phyloP scores from a whole-genome alignment of 1,284 basidiomycete species.

The Stygiomarasmius scandens region DNA sequence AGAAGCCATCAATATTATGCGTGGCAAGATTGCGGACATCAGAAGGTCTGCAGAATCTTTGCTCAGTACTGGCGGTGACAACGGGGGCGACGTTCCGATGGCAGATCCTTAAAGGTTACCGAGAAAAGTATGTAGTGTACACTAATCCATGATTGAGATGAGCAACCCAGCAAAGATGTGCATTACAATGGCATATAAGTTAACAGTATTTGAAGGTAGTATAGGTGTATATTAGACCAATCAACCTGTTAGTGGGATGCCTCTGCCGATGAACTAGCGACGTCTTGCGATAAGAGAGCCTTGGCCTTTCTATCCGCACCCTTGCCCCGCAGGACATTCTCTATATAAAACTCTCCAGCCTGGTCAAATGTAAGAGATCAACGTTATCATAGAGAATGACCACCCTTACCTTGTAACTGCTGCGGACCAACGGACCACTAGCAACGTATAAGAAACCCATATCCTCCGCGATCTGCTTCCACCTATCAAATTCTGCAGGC shows the following conservation, averaged over 20 bases:
- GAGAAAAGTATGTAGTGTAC: neutral
- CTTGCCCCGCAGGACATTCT: slow-evolving; percentile 80
- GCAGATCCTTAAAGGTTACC: slow-evolving; percentile 25
- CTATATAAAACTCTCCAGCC: slow-evolving; percentile 93
- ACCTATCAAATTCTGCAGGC: slow-evolving; percentile 90
- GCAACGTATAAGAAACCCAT: slow-evolving; percentile 98
- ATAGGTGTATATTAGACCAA: too few species aligned
- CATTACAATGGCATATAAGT: neutral
- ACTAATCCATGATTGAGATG: neutral
- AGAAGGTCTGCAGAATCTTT: slow-evolving; percentile 61
- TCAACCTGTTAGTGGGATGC: too few species aligned
- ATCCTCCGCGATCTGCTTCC: slow-evolving; percentile 88
- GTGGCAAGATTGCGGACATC: slow-evolving; percentile 74
- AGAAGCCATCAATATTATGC: slow-evolving; percentile 84
- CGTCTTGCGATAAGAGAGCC: slow-evolving; percentile 8
- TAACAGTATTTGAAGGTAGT: neutral
- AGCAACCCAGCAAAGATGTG: neutral
- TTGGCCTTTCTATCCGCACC: slow-evolving; percentile 43
- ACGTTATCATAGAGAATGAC: slow-evolving; percentile 7
- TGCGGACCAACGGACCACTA: slow-evolving; percentile 93
- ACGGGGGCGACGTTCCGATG: slow-evolving; percentile 43
- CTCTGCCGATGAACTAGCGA: neutral
- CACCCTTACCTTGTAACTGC: slow-evolving; percentile 87
- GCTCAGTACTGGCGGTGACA: slow-evolving; percentile 35
- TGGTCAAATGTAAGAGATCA: slow-evolving; percentile 30